These are phyloP conservation scores for Fusarium chaquense DNA, from an alignment of 2,329 filamentous ascomycete species.

Conservation along the genomic window DNA sequence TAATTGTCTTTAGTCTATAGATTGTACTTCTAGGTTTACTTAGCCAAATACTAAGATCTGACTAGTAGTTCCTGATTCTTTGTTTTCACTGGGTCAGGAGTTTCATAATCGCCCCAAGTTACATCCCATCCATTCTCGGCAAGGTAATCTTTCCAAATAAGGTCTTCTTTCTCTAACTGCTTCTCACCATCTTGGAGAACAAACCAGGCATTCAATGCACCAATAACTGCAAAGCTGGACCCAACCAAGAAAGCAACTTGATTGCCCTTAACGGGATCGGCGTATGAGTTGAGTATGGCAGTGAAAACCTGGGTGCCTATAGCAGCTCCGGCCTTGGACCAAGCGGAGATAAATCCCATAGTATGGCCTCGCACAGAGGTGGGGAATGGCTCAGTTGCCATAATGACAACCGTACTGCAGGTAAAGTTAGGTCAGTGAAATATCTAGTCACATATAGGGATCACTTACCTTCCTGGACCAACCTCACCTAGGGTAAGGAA, in stretches of 20 bases:
- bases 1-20: too few species aligned
- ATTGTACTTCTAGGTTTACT: too few species aligned
- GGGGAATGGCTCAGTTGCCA: slow-evolving; percentile 14
- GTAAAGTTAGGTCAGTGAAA: too few species aligned
- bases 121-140: slow-evolving; percentile 4
- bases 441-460: too few species aligned
- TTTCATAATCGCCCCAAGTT: neutral
- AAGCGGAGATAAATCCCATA: slow-evolving; percentile 1
- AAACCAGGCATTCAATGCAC: slow-evolving; percentile 4
- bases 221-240: slow-evolving; percentile 1
- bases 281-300: slow-evolving; percentile 6
- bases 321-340: slow-evolving; percentile 15
- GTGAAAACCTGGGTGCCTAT: slow-evolving; percentile 16
- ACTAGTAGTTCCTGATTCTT: neutral
- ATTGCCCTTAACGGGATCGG: neutral
- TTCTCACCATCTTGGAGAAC: slow-evolving; percentile 9
- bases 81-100: neutral
- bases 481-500: slow-evolving; percentile 6
- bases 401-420: slow-evolving; percentile 2
- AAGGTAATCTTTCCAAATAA: slow-evolving; percentile 4
- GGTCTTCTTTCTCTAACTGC: slow-evolving; percentile 10
- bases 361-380: slow-evolving; percentile 8
- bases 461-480: slow-evolving; percentile 10
- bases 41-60: too few species aligned
- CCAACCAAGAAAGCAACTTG: slow-evolving; percentile 5